Evolutionary conservation across 495 filamentous ascomycete species (phyloP), one percentile per base, ranked within the genome.

Genomic region (Aspergillus nanangensis): DNA sequence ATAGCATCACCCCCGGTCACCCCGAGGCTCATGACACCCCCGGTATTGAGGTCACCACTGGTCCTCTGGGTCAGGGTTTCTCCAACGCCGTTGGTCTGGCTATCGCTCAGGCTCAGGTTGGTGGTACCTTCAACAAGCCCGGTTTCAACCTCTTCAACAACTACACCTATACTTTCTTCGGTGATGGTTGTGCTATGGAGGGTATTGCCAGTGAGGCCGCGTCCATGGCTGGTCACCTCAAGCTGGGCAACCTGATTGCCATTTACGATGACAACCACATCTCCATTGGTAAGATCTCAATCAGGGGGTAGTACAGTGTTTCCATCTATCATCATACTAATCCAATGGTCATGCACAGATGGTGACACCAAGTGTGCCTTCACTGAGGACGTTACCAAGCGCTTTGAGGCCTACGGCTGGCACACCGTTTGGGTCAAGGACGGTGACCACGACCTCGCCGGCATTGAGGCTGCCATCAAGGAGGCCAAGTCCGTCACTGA

Each of bases 221-320:
- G 53, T 95, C 89, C 38, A 79, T 84, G 60, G 93, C 93, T 54
- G 93, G 93, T 66, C 93, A 99, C 72, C 75, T 97, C 70, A 89
- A 97, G 77, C 78, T 99, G 29, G 94, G 93, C 51, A 99, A 97
- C 80, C 74, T 99, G 50, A 97, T 99, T 65, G 80, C 79, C 64
- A 78, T 99, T 70, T 99, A 93, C 67, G 93, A 99, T 62, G 93
- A 99, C 77, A 99, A 99, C 78, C 86, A 93, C 62, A 98, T 98
- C 66, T 95, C 89, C 61, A 88, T 88, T 56, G 82, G 84, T 87
- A 71, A 56, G 78, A 36, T 27, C 8, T 44, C 43, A n/a, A n/a
- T n/a, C n/a, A n/a, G n/a, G n/a, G n/a, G n/a, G n/a, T n/a, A n/a
- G n/a, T n/a, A n/a, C n/a, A n/a, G n/a, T n/a, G n/a, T n/a, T n/a